These are phyloP conservation scores for Eucalyptus cloeziana DNA, from an alignment of 345 rosid species.

Conservation along the genomic window DNA sequence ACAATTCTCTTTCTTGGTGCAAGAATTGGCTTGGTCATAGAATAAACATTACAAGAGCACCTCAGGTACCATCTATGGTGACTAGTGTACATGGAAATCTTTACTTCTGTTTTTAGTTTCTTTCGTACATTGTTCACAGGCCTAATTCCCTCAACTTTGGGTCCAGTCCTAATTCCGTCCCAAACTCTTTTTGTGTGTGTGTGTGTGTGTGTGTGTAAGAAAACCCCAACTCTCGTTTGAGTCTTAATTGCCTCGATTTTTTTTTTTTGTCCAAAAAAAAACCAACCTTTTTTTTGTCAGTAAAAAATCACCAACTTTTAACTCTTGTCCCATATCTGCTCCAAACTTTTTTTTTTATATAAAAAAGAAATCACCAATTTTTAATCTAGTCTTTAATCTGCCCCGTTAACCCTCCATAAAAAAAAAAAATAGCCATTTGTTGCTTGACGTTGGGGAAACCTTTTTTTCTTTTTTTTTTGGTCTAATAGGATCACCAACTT, in stretches of 20 bases:
- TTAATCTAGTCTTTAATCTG: background rate
- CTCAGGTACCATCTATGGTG: conserved; percentile 51
- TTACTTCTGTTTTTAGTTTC: background rate
- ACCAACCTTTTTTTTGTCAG: too few relatives aligned
- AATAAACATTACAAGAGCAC: conserved; percentile 89
- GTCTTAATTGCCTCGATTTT: background rate
- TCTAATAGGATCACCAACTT: background rate
- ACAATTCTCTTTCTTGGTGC: conserved; percentile 94
- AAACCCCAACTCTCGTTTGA: background rate
- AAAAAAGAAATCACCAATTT: background rate
- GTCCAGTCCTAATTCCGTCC: background rate
- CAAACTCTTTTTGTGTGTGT: background rate
- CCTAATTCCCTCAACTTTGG: background rate
- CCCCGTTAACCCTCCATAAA: background rate
- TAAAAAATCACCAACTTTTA: background rate
- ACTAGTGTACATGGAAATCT: background rate
- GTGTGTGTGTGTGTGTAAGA: too few relatives aligned
- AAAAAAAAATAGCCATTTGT: background rate
- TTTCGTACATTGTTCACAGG: background rate
- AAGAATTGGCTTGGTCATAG: conserved; percentile 91
- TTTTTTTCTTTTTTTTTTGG: too few relatives aligned
- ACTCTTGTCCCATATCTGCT: background rate
- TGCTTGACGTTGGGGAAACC: background rate
- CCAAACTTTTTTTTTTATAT: too few relatives aligned
- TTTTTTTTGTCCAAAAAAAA: too few relatives aligned